Base-by-base conservation (phyloP, 2,329 filamentous ascomycete species). In the Paecilomyces fulvus region DNA sequence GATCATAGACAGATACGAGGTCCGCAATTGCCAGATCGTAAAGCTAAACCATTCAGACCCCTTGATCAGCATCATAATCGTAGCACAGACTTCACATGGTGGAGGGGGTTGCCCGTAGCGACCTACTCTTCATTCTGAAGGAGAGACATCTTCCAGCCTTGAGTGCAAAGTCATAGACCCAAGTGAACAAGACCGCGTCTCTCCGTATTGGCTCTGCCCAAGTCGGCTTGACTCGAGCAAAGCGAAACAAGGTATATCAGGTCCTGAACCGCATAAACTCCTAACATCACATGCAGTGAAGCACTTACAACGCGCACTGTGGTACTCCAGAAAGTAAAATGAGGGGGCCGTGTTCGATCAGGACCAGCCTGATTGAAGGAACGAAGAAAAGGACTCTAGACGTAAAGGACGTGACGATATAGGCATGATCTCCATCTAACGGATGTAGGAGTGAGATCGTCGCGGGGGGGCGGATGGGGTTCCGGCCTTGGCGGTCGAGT, bases 21-120 rank as follows among this genome's bases (percentile, higher is more conserved):
- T 84, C 56, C 84, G 83, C 46, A 87, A 75, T 65, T 85, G 83
- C 77, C 84, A 87, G 58, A 85, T 80, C 30, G 83, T 81, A 67
- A 87, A 87, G 66, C 82, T 84, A 66, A 56, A 30, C 17, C 25
- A 50, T 67, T 57, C 21, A 23, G 9, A 12, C 30, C 30, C 3
- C 21, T 52, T 11, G 28, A 28, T 52, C 30, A 52, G 30, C 2
- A 28, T 46, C 17, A 30, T 46, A 54, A 8, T 30, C 14, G 25
- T 20, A 33, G 33, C 25, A 11, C 21, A 49, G 21, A 37, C 21
- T 28, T 31, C 10, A 55, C 51, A 52, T 56, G 20, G 52, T 5
- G 51, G 52, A 25, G 48, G 37, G 20, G 55, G 21, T 53, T 54
- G 30, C 37, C 48, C 28, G 49, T 48, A 28, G 17, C 30, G 30